Evolutionary conservation across 768 basidiomycete species (phyloP).

Genomic region (Phaeolepiota aurea): DNA sequence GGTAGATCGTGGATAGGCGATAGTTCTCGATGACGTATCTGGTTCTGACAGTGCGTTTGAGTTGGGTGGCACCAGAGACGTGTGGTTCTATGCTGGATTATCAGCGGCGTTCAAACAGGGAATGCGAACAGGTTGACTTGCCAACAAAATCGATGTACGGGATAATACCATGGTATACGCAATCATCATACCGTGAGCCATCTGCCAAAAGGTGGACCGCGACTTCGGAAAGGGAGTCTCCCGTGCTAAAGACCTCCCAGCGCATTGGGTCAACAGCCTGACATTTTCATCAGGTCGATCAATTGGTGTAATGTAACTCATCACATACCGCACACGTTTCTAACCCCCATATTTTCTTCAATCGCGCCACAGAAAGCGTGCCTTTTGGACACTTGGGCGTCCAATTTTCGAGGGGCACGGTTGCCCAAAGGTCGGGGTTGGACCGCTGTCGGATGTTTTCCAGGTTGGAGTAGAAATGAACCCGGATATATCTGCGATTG

Average conservation of each 20-base stretch:
- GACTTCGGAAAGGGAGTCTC: not conserved
- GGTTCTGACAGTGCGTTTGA: not conserved
- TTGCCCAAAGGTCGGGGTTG: not conserved
- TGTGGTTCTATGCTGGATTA: not conserved
- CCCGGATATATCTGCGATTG: not conserved
- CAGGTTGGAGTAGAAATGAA: not conserved
- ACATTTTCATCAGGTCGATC: not conserved
- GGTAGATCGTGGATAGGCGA: not conserved
- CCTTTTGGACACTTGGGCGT: not conserved
- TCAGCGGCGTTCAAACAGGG: not conserved
- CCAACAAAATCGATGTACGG: not conserved
- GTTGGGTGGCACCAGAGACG: not conserved
- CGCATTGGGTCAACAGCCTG: not conserved
- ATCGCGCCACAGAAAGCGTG: not conserved
- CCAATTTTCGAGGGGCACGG: not conserved
- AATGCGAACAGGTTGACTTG: not conserved
- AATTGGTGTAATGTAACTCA: not conserved
- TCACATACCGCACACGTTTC: not conserved
- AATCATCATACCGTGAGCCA: not conserved
- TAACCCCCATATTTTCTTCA: not conserved
- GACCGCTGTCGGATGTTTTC: not conserved
- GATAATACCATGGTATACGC: not conserved
- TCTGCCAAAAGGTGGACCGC: not conserved
- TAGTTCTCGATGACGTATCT: not conserved
- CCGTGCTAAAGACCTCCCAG: not conserved